Evolutionary conservation across 495 filamentous ascomycete genomes (phyloP).

Genomic region (Annulohypoxylon maeteangense): DNA sequence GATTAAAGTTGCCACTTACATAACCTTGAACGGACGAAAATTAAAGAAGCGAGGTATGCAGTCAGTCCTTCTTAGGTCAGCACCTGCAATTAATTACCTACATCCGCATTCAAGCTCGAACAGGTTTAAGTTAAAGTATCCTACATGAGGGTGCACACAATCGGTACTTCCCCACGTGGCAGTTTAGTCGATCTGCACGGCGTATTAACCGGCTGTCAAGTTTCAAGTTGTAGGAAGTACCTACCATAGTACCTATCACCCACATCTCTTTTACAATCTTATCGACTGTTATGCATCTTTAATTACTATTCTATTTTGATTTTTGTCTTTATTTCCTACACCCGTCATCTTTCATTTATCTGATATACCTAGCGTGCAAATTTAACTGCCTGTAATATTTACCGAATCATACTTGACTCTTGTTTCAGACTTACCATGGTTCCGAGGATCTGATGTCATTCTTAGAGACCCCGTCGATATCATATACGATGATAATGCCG

Average conservation of each 20-base stretch:
- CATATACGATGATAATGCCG: slow-evolving; percentile 12
- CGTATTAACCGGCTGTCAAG: slow-evolving; percentile 24
- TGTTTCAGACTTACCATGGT: neutral
- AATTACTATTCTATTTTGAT: neutral
- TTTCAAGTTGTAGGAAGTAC: slow-evolving; percentile 28
- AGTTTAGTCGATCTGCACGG: slow-evolving; percentile 34
- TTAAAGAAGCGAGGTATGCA: neutral
- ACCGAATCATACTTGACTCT: neutral
- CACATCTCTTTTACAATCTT: neutral
- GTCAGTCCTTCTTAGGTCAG: slow-evolving; percentile 6
- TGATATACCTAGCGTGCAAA: neutral
- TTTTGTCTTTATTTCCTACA: no score
- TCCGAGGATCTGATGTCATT: neutral
- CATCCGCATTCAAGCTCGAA: neutral
- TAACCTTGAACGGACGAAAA: neutral
- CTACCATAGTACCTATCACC: neutral
- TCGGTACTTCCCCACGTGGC: slow-evolving; percentile 46
- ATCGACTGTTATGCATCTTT: neutral
- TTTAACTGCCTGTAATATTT: neutral
- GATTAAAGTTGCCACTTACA: slow-evolving; percentile 2
- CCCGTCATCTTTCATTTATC: no score
- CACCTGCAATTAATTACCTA: neutral
- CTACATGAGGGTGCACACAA: slow-evolving; percentile 17
- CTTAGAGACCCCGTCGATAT: slow-evolving; percentile 3
- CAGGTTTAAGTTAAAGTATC: slow-evolving; percentile 7